phyloP scores from a whole-genome alignment of 2,329 filamentous ascomycete genomes.

The Penicillium carneum region DNA sequence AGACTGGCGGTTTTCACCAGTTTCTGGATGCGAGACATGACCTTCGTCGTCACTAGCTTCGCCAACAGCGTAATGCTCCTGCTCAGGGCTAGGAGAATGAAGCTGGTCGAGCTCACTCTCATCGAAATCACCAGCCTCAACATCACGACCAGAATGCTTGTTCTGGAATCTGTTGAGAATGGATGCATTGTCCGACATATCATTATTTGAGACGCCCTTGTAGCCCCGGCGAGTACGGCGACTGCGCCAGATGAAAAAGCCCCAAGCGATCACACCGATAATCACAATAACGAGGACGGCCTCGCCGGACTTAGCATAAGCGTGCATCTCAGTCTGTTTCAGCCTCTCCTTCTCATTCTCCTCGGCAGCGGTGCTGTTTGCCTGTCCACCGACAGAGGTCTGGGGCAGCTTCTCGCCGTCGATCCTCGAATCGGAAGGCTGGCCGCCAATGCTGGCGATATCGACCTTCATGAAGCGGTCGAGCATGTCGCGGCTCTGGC shows the following conservation, averaged over 20 bases:
- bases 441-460: constrained; percentile 84
- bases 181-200: constrained; percentile 45
- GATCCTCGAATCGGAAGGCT: constrained; percentile 77
- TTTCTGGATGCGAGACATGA: constrained; percentile 1
- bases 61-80: constrained; percentile 58
- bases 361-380: constrained; percentile 71
- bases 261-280: constrained; percentile 75
- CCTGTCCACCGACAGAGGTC: constrained; percentile 77
- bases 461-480: constrained; percentile 95
- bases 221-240: constrained; percentile 59
- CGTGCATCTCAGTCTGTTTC: constrained; percentile 85
- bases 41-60: constrained; percentile 54
- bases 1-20: constrained; percentile 9
- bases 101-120: constrained; percentile 67
- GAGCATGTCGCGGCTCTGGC: constrained; percentile 90
- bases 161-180: constrained; percentile 58
- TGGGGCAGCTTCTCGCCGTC: constrained; percentile 84
- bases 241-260: constrained; percentile 70
- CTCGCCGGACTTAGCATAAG: constrained; percentile 87
- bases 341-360: constrained; percentile 74
- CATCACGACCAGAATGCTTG: constrained; percentile 55
- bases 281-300: constrained; percentile 82
- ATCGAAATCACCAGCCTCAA: constrained; percentile 69
- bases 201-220: constrained; percentile 53
- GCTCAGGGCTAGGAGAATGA: constrained; percentile 45